phyloP scores from a whole-genome alignment of 192 early-diverging fungal species.

The Cladochytrium replicatum region DNA sequence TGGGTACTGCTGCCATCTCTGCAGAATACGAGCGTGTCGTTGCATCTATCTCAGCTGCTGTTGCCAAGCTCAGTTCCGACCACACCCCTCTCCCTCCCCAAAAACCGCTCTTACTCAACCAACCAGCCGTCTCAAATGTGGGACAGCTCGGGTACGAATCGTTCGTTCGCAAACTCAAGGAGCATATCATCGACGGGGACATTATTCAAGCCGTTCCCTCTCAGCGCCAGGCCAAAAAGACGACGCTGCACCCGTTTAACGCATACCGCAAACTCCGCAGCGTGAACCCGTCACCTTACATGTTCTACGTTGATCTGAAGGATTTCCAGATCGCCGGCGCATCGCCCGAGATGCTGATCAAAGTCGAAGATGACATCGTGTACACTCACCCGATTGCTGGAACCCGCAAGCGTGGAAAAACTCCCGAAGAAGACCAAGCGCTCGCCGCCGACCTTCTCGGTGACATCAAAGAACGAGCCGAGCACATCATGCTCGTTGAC shows the following conservation, averaged over 20 bases:
- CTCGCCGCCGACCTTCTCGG: constrained; percentile 79
- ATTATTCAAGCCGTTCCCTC: constrained; percentile 98
- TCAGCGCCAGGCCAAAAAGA: constrained; percentile 78
- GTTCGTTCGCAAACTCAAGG: constrained; percentile 80
- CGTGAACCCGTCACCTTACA: constrained; percentile 98
- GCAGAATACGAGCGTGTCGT: constrained; percentile 60
- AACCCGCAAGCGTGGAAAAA: constrained; percentile 83
- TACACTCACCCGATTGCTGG: constrained; percentile 97
- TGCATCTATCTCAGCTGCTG: constrained; percentile 55
- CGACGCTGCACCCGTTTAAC: constrained; percentile 93
- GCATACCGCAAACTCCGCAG: constrained; percentile 91
- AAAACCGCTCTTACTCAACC: constrained; percentile 43
- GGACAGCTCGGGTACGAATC: constrained; percentile 82
- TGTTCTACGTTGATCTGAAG: constrained; percentile 96
- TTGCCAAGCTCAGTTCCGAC: constrained; percentile 60
- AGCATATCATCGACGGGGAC: constrained; percentile 89
- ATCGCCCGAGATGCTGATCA: constrained; percentile 95
- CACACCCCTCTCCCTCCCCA: constrained; percentile 72
- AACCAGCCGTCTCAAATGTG: constrained; percentile 74
- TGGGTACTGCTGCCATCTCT: constrained; percentile 39
- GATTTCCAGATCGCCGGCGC: constrained; percentile 94
- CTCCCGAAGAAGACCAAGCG: constrained; percentile 75
- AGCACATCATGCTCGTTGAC: constrained; percentile 99
- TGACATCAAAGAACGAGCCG: constrained; percentile 93
- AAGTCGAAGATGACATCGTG: constrained; percentile 75